A percentile compares a stretch with the other conserved stretches of the same genome.
Conservation (phyloP, 2,329 filamentous ascomycete genomes). For the Ceratocystiopsis sp. region DNA sequence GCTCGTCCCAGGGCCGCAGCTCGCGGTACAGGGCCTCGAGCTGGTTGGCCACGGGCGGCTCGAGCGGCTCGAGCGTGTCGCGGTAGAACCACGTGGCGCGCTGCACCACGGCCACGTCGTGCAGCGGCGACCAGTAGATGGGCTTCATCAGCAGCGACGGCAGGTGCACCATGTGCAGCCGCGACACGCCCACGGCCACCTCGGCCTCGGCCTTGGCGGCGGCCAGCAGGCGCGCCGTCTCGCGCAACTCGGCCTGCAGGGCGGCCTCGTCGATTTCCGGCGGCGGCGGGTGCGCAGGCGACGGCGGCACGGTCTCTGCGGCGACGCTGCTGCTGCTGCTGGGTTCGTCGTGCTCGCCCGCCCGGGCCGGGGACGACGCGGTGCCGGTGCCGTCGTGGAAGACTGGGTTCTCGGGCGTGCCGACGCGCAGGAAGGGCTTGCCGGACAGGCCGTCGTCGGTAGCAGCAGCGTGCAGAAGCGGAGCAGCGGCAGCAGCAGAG, state of each 20-base stretch:
- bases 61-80: slow-evolving; percentile 82
- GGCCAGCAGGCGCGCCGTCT: not conserved
- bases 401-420: slow-evolving; percentile 11
- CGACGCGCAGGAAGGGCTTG: slow-evolving; percentile 33
- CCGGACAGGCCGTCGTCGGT: slow-evolving; percentile 35
- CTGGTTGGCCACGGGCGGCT: slow-evolving; percentile 73
- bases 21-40: slow-evolving; percentile 83
- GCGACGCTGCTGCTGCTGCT: not conserved
- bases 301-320: not conserved
- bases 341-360: too few species aligned
- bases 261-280: not conserved
- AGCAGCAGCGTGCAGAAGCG: slow-evolving; percentile 8
- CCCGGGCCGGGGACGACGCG: not conserved
- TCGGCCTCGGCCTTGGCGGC: slow-evolving; percentile 21
- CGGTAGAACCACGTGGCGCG: slow-evolving; percentile 95
- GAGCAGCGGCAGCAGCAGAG: not conserved
- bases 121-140: slow-evolving; percentile 92
- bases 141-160: slow-evolving; percentile 79
- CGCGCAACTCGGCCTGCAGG: not conserved
- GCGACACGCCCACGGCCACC: slow-evolving; percentile 76
- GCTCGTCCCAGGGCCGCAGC: slow-evolving; percentile 74
- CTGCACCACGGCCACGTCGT: slow-evolving; percentile 68
- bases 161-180: slow-evolving; percentile 74
- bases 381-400: slow-evolving; percentile 6
- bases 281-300: too few species aligned